Evolutionary conservation across 2,329 filamentous ascomycete genomes (phyloP), one percentile per base, ranked within the genome.

Genomic region (Fusarium secorum): DNA sequence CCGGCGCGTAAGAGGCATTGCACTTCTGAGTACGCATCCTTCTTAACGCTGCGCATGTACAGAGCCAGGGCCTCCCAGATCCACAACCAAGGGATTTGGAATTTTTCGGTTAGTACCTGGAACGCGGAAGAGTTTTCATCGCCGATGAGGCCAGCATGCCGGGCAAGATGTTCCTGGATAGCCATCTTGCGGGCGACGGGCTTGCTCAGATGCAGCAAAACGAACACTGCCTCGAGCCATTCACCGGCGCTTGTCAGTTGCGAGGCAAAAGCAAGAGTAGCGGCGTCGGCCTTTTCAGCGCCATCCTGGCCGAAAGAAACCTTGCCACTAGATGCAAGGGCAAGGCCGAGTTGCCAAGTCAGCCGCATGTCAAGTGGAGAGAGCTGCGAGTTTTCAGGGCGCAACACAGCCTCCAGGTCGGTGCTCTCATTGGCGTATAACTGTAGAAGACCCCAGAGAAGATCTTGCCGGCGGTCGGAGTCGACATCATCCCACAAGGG

Each of bases 1-100:
- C 88, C 87, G 4, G 94, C 95, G 52, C 90, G 89, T 64, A 98
- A 87, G 17, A 99, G 89, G 75, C 91, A 96, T 59, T 91, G 87
- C 14, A 95, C 92, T 79, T 97, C 93, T 9, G 85, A 84, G 48
- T 85, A 86, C 15, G 91, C 86, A 78, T 95, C 89, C 70, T 90
- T 89, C 75, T 87, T 89, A 49, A 90, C 89, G 63, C 90, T 90
- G 67, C 93, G 91, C 81, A 94, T 94, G 80, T 92, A 91, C 18
- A 95, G 85, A 17, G 95, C 95, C 77, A 95, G 93, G 22, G 96
- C 93, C 65, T 93, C 89, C 89, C 93, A 97, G 54, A 98, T 86
- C 94, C 95, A 97, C 7, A 87, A 80, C 3, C 86, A 81, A 1
- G 95, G 94, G 44, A 98, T 88, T 69, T 89, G 87, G 57, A 95